Evolutionary conservation across 2,329 filamentous ascomycete species (phyloP).

Genomic region (Trichoderma pleuroti): DNA sequence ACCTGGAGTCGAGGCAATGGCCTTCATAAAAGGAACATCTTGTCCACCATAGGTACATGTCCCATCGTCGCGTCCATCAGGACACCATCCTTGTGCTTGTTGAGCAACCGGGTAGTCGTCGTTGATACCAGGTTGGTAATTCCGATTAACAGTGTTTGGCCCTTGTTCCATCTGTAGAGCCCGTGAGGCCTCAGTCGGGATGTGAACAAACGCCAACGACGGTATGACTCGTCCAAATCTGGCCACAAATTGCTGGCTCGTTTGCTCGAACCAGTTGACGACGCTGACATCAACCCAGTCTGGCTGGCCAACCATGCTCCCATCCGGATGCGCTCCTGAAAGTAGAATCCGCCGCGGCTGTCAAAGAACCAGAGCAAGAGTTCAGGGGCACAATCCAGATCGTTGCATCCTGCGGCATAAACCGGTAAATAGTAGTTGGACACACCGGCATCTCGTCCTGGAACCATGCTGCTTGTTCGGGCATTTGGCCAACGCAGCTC

Average conservation of each 20-base stretch:
- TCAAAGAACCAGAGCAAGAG: conserved; percentile 71
- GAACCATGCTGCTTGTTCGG: conserved; percentile 41
- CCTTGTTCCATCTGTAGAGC: conserved; percentile 36
- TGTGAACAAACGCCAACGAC: conserved; percentile 48
- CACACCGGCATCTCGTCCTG: conserved; percentile 34
- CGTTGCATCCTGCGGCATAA: conserved; percentile 35
- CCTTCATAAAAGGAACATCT: conserved; percentile 61
- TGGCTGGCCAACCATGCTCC: conserved; percentile 34
- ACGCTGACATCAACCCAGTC: conserved; percentile 46
- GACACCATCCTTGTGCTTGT: conserved; percentile 45
- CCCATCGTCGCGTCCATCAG: conserved; percentile 36
- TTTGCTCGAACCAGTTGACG: conserved; percentile 43
- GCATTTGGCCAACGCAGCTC: conserved; percentile 39
- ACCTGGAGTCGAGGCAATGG: conserved; percentile 51
- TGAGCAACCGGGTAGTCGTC: conserved; percentile 40
- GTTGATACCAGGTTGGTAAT: conserved; percentile 44
- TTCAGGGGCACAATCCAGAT: conserved; percentile 35
- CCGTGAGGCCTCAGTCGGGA: conserved; percentile 43
- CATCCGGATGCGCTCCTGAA: conserved; percentile 36
- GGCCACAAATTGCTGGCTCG: conserved; percentile 29
- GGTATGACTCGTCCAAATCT: conserved; percentile 38
- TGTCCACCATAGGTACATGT: conserved; percentile 46
- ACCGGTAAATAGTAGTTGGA: conserved; percentile 50
- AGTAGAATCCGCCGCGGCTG: conserved; percentile 54
- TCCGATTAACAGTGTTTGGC: conserved; percentile 30